These are phyloP conservation scores for Eucalyptus marginata DNA, from an alignment of 345 rosid genomes.

Conservation along the genomic window DNA sequence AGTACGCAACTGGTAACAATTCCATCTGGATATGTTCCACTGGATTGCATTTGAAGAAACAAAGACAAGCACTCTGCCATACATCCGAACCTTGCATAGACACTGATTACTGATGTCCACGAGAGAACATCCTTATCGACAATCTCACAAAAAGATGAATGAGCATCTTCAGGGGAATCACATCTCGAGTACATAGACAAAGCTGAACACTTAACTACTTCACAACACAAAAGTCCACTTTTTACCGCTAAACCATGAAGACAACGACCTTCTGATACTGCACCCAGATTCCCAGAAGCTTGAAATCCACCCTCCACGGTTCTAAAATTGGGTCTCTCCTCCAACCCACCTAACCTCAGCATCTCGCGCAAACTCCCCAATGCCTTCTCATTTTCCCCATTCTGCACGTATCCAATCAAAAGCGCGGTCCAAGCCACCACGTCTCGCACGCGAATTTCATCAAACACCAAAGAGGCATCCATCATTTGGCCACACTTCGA, in stretches of 20 bases:
- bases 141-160: conserved; percentile 33
- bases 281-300: conserved; percentile 47
- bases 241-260: conserved; percentile 48
- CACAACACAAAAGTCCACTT: conserved; percentile 29
- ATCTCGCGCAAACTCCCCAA: conserved; percentile 36
- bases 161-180: conserved; percentile 30
- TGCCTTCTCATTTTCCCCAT: conserved; percentile 42
- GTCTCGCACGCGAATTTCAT: conserved; percentile 49
- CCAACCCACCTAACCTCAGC: conserved; percentile 19
- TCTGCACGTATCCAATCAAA: conserved; percentile 50
- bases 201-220: conserved; percentile 22
- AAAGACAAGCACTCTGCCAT: conserved; percentile 26
- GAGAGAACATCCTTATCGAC: conserved; percentile 40
- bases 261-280: conserved; percentile 33
- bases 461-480: conserved; percentile 37
- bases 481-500: conserved; percentile 27
- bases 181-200: conserved; percentile 45
- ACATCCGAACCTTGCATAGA: conserved; percentile 30
- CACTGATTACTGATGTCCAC: conserved; percentile 60
- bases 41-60: conserved; percentile 50
- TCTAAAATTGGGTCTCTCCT: conserved; percentile 41
- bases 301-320: conserved; percentile 53
- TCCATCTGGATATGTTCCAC: conserved; percentile 30
- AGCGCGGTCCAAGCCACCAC: conserved; percentile 65
- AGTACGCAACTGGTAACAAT: conserved; percentile 47